Conservation (phyloP, 441 rosid species). For the Sinapis alba region DNA sequence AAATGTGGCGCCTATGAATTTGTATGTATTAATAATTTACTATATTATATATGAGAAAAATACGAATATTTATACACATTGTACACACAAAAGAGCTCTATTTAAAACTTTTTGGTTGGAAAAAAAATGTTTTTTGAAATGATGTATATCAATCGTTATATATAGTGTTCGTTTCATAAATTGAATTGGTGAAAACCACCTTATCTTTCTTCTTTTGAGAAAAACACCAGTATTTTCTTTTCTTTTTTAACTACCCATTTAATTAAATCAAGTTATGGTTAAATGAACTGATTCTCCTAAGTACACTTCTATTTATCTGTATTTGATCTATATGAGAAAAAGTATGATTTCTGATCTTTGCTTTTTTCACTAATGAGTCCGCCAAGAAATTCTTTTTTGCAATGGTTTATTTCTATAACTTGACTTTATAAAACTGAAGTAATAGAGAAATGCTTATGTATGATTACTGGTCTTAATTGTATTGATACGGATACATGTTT, state of each 20-base stretch:
- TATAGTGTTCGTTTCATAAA: background rate
- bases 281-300: too few relatives aligned
- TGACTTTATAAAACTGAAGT: background rate
- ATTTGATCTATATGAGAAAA: too few relatives aligned
- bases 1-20: constrained; percentile 1
- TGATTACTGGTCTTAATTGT: background rate
- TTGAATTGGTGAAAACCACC: background rate
- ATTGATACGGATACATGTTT: background rate
- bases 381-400: background rate
- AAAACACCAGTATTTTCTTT: background rate
- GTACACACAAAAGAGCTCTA: background rate
- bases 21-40: background rate
- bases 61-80: background rate
- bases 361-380: too few relatives aligned
- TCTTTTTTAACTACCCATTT: too few relatives aligned
- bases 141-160: background rate
- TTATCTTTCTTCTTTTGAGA: background rate
- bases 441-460: background rate
- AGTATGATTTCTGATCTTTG: too few relatives aligned
- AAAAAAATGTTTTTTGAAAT: background rate
- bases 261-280: too few relatives aligned
- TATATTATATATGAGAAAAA: background rate
- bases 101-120: background rate
- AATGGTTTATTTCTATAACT: background rate
- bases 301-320: too few relatives aligned